These are phyloP conservation scores for Vitis cinerea DNA, from an alignment of 164 flowering plant genomes.

Conservation along the genomic window DNA sequence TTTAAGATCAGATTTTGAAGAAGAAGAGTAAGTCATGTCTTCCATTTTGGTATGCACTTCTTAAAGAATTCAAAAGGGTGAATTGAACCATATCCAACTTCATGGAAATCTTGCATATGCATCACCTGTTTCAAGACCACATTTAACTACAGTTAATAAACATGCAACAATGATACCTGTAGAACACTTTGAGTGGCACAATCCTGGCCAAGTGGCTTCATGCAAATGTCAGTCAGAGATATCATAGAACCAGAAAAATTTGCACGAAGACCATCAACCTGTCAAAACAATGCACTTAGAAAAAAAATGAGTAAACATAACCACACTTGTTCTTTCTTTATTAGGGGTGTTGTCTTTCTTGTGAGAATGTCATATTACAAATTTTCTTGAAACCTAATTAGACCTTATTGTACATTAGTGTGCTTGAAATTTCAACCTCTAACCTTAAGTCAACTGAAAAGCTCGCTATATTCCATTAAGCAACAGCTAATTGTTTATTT, in stretches of 20 bases:
- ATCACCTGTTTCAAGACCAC: not conserved
- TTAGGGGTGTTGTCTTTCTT: too few relatives aligned
- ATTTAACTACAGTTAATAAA: not conserved
- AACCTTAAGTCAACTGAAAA: too few relatives aligned
- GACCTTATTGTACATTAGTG: too few relatives aligned
- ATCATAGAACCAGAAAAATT: conserved; percentile 78
- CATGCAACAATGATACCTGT: conserved; percentile 49
- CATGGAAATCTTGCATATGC: not conserved
- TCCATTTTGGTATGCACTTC: conserved; percentile 2
- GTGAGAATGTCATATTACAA: too few relatives aligned
- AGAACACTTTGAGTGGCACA: conserved; percentile 95
- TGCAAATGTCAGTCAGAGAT: conserved; percentile 79
- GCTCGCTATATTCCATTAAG: too few relatives aligned
- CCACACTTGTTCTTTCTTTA: not conserved
- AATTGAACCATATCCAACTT: not conserved
- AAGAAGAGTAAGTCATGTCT: not conserved
- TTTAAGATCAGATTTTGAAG: not conserved
- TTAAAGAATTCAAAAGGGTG: not conserved
- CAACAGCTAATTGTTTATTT: too few relatives aligned
- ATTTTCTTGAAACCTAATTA: too few relatives aligned
- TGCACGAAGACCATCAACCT: conserved; percentile 81
- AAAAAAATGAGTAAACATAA: not conserved
- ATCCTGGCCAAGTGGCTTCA: conserved; percentile 89
- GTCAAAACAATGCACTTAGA: conserved; percentile 12
- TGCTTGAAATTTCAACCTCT: too few relatives aligned